phyloP scores from a whole-genome alignment of 192 early-diverging fungal species.

The Backusella parvicylindrica region DNA sequence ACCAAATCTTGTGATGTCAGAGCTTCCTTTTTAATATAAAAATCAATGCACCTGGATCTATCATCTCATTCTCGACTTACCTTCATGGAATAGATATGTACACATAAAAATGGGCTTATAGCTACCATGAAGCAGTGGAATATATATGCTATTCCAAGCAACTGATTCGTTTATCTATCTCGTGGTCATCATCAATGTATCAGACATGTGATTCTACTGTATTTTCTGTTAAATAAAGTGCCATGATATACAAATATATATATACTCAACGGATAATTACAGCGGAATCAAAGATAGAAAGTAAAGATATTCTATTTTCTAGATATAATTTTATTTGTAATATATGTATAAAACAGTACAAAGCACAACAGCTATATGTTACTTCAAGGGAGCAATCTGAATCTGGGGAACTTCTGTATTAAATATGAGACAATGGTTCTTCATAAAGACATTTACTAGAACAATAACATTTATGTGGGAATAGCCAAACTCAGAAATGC shows the following conservation, averaged over 20 bases:
- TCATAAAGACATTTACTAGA: constrained; percentile 48
- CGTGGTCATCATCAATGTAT: background rate
- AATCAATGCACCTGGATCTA: background rate
- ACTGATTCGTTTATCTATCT: background rate
- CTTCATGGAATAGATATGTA: background rate
- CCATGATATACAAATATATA: no score
- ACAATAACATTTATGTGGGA: constrained; percentile 34
- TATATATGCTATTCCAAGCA: background rate
- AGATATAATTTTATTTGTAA: no score
- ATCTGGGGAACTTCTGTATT: constrained; percentile 28
- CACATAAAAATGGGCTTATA: no score
- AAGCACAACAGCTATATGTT: background rate
- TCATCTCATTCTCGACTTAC: background rate
- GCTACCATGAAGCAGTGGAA: background rate
- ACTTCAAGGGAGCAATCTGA: constrained; percentile 30
- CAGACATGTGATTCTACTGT: background rate
- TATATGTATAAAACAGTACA: no score
- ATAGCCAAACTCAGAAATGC: constrained; percentile 38
- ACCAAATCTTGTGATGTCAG: background rate
- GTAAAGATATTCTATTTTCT: no score
- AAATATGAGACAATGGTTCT: constrained; percentile 46
- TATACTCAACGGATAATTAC: no score
- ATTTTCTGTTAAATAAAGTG: background rate
- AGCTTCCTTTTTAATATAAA: background rate
- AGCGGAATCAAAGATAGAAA: no score